Conservation (phyloP, 1,284 basidiomycete genomes). For the Paramarasmius palmivorus region DNA sequence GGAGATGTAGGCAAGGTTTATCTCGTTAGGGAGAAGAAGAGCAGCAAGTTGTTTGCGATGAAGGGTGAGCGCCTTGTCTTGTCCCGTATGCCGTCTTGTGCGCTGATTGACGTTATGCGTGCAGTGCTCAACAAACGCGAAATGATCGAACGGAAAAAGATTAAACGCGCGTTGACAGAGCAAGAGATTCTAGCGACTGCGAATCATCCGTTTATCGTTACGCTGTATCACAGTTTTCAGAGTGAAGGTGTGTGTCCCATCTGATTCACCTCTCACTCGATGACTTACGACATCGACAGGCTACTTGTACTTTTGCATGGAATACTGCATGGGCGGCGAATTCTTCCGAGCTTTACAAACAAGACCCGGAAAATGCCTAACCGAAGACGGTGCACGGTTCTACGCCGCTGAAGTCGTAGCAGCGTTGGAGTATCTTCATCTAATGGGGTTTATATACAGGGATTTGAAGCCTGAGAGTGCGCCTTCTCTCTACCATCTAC, state of each 20-base stretch:
- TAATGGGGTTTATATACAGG: constrained; percentile 99
- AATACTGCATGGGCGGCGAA: constrained; percentile 99
- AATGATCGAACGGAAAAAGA: constrained; percentile 98
- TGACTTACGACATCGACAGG: constrained; percentile 62
- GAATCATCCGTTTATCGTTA: constrained; percentile 98
- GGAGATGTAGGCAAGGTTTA: constrained; percentile 97
- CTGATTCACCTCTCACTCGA: too few species aligned
- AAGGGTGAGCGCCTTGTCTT: constrained; percentile 66
- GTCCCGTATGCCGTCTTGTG: constrained; percentile 12
- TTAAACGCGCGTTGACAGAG: constrained; percentile 94
- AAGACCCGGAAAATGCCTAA: constrained; percentile 92
- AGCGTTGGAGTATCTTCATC: constrained; percentile 96
- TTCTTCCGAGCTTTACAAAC: constrained; percentile 98
- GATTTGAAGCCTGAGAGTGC: constrained; percentile 99
- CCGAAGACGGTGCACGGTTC: constrained; percentile 95
- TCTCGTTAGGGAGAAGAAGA: constrained; percentile 94
- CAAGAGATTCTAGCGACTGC: constrained; percentile 96
- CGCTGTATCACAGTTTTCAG: constrained; percentile 96
- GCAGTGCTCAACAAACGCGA: constrained; percentile 94
- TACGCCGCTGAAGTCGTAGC: constrained; percentile 99
- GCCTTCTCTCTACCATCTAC: constrained; percentile 32
- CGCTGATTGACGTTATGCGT: constrained; percentile 19
- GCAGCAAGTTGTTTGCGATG: constrained; percentile 92
- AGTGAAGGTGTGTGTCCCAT: too few species aligned
- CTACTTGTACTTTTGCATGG: constrained; percentile 97